Evolutionary conservation across 2,329 filamentous ascomycete species (phyloP).

Genomic region (Trichoderma oligosporum): DNA sequence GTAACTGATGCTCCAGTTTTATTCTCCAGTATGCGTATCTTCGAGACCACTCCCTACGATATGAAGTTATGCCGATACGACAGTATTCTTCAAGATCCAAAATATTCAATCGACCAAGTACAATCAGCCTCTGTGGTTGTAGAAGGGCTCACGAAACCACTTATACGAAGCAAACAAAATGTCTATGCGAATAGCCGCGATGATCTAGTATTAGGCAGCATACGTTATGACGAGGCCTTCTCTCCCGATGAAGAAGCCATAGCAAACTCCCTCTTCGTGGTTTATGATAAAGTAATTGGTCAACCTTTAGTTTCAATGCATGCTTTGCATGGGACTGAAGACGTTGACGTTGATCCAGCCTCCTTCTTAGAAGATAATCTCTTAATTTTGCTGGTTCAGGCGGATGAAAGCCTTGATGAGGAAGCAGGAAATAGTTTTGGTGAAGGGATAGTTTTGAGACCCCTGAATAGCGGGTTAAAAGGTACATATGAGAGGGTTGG

Average conservation of each 20-base stretch:
- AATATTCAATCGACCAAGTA: neutral
- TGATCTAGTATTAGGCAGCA: neutral
- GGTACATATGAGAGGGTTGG: neutral
- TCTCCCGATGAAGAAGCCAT: neutral
- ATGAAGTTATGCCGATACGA: neutral
- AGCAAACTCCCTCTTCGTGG: neutral
- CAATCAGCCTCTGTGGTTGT: neutral
- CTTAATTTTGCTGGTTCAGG: slow-evolving; percentile 5
- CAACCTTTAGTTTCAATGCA: neutral
- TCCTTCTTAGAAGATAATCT: neutral
- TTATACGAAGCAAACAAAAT: neutral
- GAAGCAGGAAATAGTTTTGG: neutral
- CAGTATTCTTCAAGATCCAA: neutral
- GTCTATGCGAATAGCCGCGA: neutral
- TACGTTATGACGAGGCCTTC: neutral
- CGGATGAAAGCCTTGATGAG: neutral
- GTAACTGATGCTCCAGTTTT: neutral
- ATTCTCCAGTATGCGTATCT: neutral
- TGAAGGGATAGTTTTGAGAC: neutral
- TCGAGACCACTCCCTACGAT: neutral
- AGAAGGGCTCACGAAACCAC: neutral
- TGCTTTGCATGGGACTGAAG: neutral
- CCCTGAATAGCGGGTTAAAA: neutral
- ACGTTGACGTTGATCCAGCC: neutral
- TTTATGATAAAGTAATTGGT: neutral